Percentiles rank a stretch among this genome's conserved stretches.
Conservation (phyloP, 1,284 basidiomycete genomes). For the Stygiomarasmius scandens region DNA sequence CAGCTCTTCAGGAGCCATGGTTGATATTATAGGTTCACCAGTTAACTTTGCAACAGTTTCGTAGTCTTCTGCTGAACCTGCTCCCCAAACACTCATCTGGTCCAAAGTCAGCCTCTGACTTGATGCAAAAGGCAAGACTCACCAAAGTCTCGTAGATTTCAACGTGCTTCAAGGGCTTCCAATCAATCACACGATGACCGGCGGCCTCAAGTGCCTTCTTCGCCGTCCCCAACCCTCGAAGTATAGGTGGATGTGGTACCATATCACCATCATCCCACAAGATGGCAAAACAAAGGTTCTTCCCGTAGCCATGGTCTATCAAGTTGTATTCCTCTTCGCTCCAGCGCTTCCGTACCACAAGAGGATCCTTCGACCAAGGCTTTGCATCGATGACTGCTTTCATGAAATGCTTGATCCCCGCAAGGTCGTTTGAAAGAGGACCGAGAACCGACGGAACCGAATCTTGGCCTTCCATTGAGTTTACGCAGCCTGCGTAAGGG, state of each 20-base stretch:
- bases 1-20: slow-evolving; percentile 44
- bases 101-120: slow-evolving; percentile 5
- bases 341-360: slow-evolving; percentile 68
- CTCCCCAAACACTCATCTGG: slow-evolving; percentile 42
- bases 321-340: slow-evolving; percentile 59
- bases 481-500: slow-evolving; percentile 69
- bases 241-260: slow-evolving; percentile 73
- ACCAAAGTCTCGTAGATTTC: slow-evolving; percentile 39
- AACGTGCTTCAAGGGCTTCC: slow-evolving; percentile 45
- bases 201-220: slow-evolving; percentile 61
- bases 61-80: slow-evolving; percentile 50
- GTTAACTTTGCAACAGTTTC: slow-evolving; percentile 36
- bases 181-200: slow-evolving; percentile 65
- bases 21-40: slow-evolving; percentile 56
- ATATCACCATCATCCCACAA: slow-evolving; percentile 62
- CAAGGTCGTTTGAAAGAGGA: slow-evolving; percentile 65
- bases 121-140: slow-evolving; percentile 1
- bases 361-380: slow-evolving; percentile 73
- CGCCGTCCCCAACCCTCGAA: slow-evolving; percentile 60
- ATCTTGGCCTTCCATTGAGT: slow-evolving; percentile 71
- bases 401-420: slow-evolving; percentile 67
- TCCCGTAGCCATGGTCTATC: slow-evolving; percentile 47
- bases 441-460: slow-evolving; percentile 76
- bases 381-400: slow-evolving; percentile 58
- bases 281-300: slow-evolving; percentile 53